These are phyloP conservation scores for Linnemannia schmuckeri DNA, from an alignment of 192 early-diverging fungal species.

Conservation along the genomic window DNA sequence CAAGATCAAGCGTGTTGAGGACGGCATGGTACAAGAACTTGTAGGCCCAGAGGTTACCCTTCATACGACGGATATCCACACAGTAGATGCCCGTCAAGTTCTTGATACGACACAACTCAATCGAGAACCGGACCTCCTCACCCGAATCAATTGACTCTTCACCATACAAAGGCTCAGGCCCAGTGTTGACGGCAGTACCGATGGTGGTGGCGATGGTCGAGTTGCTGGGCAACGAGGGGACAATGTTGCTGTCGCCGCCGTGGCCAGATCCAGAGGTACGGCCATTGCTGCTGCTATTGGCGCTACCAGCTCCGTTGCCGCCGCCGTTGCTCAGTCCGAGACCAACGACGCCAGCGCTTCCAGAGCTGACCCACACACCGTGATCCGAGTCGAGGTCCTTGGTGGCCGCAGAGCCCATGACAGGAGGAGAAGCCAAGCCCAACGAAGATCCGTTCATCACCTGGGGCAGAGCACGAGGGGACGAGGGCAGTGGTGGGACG, in stretches of 20 bases:
- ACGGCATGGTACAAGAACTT: slow-evolving; percentile 81
- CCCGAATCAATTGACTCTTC: slow-evolving; percentile 71
- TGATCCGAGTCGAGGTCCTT: slow-evolving; percentile 51
- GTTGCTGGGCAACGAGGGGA: slow-evolving; percentile 35
- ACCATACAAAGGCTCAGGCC: slow-evolving; percentile 63
- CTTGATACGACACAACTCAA: slow-evolving; percentile 95
- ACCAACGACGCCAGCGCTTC: background rate
- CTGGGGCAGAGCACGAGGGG: slow-evolving; percentile 34
- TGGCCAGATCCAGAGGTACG: slow-evolving; percentile 3
- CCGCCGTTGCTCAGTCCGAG: slow-evolving; percentile 5
- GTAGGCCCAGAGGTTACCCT: slow-evolving; percentile 84
- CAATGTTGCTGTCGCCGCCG: slow-evolving; percentile 1
- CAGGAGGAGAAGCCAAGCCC: slow-evolving; percentile 31
- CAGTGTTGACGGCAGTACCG: slow-evolving; percentile 17
- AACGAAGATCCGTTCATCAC: slow-evolving; percentile 42
- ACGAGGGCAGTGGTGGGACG: slow-evolving; percentile 30
- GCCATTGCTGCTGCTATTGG: background rate
- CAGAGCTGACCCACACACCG: slow-evolving; percentile 53
- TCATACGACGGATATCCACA: slow-evolving; percentile 80
- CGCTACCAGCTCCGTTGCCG: background rate
- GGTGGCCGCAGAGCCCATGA: slow-evolving; percentile 3
- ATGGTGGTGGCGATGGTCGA: slow-evolving; percentile 35
- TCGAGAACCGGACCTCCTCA: slow-evolving; percentile 88
- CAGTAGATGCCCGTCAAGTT: slow-evolving; percentile 85
- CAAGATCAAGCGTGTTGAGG: slow-evolving; percentile 62